Evolutionary conservation across 495 filamentous ascomycete genomes (phyloP), one percentile per base, ranked within the genome.

Genomic region (Penicillium coffeae): DNA sequence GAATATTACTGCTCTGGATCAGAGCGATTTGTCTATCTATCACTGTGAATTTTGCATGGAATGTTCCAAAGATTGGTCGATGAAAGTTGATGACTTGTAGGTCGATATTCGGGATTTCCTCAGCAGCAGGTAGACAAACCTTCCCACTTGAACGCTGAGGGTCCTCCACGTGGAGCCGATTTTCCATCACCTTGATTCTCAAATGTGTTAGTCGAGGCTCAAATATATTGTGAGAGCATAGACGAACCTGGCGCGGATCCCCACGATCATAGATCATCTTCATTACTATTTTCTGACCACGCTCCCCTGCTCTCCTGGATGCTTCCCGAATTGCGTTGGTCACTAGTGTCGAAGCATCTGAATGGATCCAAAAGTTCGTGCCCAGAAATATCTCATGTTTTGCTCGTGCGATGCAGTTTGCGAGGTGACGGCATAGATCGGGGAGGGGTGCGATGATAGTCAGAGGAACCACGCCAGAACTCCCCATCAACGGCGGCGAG

Each of bases 211-310:
- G 58, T 4, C 5, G 21, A 13, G 10, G n/a, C 8, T 10, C n/a
- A 12, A 21, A 4, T 10, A 15, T 39, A 5, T 39, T 12, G 15
- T 16, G 32, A 8, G 18, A 2, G 8, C n/a, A 13, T 8, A 21
- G 1, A 50, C 59, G 14, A 21, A 66, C 67, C 61, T 89, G 84
- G 36, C 75, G 82, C 7, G 80, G 65, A 55, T 79, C 80, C 25
- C 84, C 87, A 0, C 84, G 74, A 58, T 91, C 87, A 63, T 89
- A 90, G 35, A 88, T 76, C 54, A 90, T 71, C 64, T 89, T 90
- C 42, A 91, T 75, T 0, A 88, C 72, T 8, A 85, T 65, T 52
- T 75, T 83, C 21, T 68, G 46, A 0, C 79, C 79, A 20, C 81
- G 64, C 46, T 74, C 69, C 0, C 83, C 82, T 3, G 83, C 85